A percentile compares a stretch with the other conserved stretches of the same genome.
phyloP scores from a whole-genome alignment of 1,284 basidiomycete species.

The Cutaneotrichosporon curvatum region DNA sequence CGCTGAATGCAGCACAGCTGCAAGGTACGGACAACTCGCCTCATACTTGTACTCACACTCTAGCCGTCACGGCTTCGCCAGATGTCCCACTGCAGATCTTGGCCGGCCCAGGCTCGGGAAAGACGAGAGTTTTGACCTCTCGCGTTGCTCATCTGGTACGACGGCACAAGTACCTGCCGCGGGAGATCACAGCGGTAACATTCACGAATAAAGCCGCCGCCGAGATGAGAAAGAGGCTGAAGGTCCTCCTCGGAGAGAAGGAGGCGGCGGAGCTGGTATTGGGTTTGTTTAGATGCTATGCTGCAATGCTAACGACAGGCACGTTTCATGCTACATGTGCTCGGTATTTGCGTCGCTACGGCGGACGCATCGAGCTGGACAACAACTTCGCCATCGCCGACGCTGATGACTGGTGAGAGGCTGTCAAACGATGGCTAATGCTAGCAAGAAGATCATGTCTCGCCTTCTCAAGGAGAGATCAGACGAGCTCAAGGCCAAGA shows the following conservation, averaged over 20 bases:
- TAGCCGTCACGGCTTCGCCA: slow-evolving; percentile 63
- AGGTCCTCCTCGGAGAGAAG: slow-evolving; percentile 62
- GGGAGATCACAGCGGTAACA: slow-evolving; percentile 68
- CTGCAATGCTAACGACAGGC: slow-evolving; percentile 49
- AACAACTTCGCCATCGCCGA: slow-evolving; percentile 79
- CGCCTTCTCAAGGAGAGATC: slow-evolving; percentile 57
- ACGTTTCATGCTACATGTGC: slow-evolving; percentile 81
- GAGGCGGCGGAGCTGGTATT: slow-evolving; percentile 57
- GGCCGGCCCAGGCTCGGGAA: slow-evolving; percentile 75
- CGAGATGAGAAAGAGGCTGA: slow-evolving; percentile 74
- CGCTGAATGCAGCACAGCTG: slow-evolving; percentile 37
- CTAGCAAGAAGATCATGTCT: slow-evolving; percentile 65
- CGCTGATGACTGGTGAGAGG: slow-evolving; percentile 65
- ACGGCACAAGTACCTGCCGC: slow-evolving; percentile 53
- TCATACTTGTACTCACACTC: background rate
- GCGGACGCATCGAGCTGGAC: slow-evolving; percentile 55
- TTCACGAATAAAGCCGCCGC: slow-evolving; percentile 86
- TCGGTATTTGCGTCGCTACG: slow-evolving; percentile 60
- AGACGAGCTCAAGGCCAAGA: slow-evolving; percentile 49
- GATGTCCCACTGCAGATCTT: slow-evolving; percentile 67
- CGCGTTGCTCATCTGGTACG: slow-evolving; percentile 70
- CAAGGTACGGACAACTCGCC: slow-evolving; percentile 19
- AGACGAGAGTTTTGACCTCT: slow-evolving; percentile 63
- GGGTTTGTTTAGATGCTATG: slow-evolving; percentile 34
- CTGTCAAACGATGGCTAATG: background rate